A percentile compares a stretch with the other conserved stretches of the same genome.
These are phyloP conservation scores for Cutaneotrichosporon mucoides DNA, from an alignment of 1,284 basidiomycete species.

Conservation along the genomic window DNA sequence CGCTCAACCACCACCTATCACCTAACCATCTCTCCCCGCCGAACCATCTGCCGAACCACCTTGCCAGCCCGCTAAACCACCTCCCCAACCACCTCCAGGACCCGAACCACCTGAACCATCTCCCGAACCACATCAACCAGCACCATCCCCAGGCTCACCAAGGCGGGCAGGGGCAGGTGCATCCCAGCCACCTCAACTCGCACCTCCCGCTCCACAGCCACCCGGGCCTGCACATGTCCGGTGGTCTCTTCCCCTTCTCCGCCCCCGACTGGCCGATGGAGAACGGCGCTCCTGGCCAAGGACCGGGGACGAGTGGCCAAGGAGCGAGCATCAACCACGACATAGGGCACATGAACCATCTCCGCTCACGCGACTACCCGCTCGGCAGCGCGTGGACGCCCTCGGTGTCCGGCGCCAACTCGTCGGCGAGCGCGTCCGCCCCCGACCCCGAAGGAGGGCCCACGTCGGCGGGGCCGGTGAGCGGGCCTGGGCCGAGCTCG, in stretches of 20 bases:
- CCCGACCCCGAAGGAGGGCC: too few species aligned
- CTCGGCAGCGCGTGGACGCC: neutral
- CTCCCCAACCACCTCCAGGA: neutral
- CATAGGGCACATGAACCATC: neutral
- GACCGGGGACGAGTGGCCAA: too few species aligned
- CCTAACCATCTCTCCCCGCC: neutral
- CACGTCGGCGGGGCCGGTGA: neutral
- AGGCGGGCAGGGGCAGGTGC: too few species aligned
- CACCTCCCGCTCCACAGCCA: too few species aligned
- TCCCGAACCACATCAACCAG: slow-evolving; percentile 1
- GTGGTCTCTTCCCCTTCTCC: neutral
- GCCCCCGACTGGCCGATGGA: neutral
- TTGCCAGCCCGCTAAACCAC: neutral
- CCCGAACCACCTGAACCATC: too few species aligned
- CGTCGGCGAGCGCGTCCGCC: too few species aligned
- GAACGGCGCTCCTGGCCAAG: neutral
- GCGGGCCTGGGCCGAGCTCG: neutral
- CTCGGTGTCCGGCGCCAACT: too few species aligned
- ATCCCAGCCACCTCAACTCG: too few species aligned
- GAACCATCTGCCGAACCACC: neutral
- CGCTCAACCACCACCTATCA: neutral
- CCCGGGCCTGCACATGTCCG: neutral
- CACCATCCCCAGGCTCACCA: too few species aligned
- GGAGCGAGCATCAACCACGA: neutral
- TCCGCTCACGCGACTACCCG: neutral